A percentile compares a stretch with the other conserved stretches of the same genome.
phyloP scores from a whole-genome alignment of 1,284 basidiomycete species.

The Boletus subluridellus region DNA sequence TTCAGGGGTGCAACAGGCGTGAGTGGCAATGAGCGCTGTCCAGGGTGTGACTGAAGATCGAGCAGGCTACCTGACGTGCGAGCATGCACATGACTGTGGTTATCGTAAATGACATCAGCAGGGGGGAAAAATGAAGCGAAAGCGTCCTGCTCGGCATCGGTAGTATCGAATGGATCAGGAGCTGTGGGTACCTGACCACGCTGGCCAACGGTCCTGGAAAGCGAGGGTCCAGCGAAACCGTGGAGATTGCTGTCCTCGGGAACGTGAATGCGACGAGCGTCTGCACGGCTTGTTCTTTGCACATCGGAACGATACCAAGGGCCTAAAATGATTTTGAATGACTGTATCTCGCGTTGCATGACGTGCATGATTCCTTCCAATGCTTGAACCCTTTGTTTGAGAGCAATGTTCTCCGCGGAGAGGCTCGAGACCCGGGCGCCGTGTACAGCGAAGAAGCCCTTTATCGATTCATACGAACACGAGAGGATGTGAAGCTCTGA shows the following conservation, averaged over 20 bases:
- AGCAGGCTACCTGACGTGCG: conserved; percentile 18
- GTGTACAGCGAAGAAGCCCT: conserved; percentile 55
- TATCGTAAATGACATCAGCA: conserved; percentile 21
- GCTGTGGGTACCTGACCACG: conserved; percentile 12
- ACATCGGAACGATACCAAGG: conserved; percentile 55
- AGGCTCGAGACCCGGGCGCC: conserved; percentile 45
- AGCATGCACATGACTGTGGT: conserved; percentile 15
- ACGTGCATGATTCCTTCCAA: conserved; percentile 51
- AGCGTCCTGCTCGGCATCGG: conserved; percentile 32
- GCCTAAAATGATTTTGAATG: conserved; percentile 51
- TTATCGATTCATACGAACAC: conserved; percentile 63
- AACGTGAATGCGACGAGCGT: conserved; percentile 10
- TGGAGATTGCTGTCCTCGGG: conserved; percentile 12
- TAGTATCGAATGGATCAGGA: conserved; percentile 19
- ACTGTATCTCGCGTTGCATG: conserved; percentile 51
- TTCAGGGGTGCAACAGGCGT: conserved; percentile 56
- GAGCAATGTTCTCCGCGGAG: conserved; percentile 56
- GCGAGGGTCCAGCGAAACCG: conserved; percentile 14
- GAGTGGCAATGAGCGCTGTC: conserved; percentile 29
- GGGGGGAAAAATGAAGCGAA: conserved; percentile 52
- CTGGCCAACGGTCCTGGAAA: conserved; percentile 16
- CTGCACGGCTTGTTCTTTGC: conserved; percentile 14
- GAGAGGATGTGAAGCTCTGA: conserved; percentile 41
- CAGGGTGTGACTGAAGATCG: conserved; percentile 25
- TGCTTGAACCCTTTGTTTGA: conserved; percentile 51